Evolutionary conservation across 345 rosid species (phyloP).

Genomic region (Melaleuca alternifolia): DNA sequence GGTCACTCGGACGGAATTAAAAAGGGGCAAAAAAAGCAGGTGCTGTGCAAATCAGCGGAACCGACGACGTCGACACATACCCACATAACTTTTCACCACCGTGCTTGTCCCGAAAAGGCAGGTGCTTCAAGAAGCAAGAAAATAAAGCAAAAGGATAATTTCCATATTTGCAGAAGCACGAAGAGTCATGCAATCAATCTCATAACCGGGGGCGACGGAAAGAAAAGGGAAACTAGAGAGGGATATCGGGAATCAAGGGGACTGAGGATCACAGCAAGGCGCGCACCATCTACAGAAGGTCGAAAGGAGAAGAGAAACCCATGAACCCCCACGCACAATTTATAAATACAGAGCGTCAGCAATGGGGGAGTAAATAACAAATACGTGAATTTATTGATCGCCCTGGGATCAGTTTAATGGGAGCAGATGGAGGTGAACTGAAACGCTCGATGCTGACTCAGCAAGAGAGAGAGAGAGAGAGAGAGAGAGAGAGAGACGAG

Average conservation of each 20-base stretch:
- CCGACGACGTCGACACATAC: neutral
- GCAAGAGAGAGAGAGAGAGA: neutral
- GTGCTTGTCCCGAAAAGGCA: neutral
- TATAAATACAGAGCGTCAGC: neutral
- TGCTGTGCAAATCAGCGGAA: neutral
- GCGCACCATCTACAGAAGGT: neutral
- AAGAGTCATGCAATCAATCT: neutral
- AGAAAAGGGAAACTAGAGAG: neutral
- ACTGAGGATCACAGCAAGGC: too few relatives aligned
- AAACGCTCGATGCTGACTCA: neutral
- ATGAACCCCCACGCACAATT: neutral
- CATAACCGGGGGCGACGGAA: neutral
- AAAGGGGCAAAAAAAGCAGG: neutral
- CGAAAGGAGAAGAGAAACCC: neutral
- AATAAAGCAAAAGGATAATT: neutral
- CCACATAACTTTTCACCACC: neutral
- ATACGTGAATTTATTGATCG: neutral
- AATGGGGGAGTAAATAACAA: neutral
- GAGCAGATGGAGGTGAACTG: neutral
- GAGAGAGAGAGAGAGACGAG: neutral
- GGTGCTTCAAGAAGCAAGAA: neutral
- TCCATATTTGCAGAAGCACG: neutral
- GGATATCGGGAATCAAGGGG: neutral
- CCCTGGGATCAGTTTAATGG: neutral
- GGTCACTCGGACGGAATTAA: neutral